Conservation (phyloP, 1,284 basidiomycete species). For the Xerocomus cyaneibrunnescens region DNA sequence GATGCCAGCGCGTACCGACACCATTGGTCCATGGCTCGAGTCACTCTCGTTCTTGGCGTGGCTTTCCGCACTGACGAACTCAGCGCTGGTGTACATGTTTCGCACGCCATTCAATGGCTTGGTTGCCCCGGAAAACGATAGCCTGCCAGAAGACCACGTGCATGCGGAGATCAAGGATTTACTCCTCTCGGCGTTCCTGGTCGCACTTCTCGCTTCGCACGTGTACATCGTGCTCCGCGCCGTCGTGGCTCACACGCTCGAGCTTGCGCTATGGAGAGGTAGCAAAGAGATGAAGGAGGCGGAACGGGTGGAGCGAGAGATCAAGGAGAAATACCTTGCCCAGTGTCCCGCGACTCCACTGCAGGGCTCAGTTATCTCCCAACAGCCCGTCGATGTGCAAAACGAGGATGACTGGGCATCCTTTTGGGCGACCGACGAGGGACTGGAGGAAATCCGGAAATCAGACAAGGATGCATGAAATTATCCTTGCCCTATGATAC, state of each 20-base stretch:
- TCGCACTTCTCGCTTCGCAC: slow-evolving; percentile 80
- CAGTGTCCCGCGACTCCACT: slow-evolving; percentile 18
- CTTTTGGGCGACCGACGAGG: slow-evolving; percentile 27
- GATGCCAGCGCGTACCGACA: slow-evolving; percentile 83
- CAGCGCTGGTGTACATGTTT: slow-evolving; percentile 86
- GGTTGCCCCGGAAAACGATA: slow-evolving; percentile 2
- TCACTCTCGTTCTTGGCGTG: slow-evolving; percentile 86
- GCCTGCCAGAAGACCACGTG: slow-evolving; percentile 16
- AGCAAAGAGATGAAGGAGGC: slow-evolving; percentile 61
- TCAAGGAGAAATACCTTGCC: slow-evolving; percentile 60
- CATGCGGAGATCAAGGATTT: slow-evolving; percentile 49
- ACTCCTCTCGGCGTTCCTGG: slow-evolving; percentile 65
- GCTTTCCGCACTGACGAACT: slow-evolving; percentile 83
- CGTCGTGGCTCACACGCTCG: slow-evolving; percentile 68
- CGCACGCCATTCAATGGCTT: slow-evolving; percentile 39
- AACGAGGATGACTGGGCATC: slow-evolving; percentile 21
- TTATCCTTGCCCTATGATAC: neutral
- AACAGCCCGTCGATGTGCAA: neutral
- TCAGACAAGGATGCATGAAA: slow-evolving; percentile 23
- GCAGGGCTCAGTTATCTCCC: neutral
- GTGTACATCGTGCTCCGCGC: slow-evolving; percentile 70
- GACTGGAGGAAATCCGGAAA: slow-evolving; percentile 30
- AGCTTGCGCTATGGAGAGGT: slow-evolving; percentile 72
- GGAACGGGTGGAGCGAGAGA: slow-evolving; percentile 55
- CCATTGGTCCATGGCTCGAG: slow-evolving; percentile 94